Evolutionary conservation across 1,284 basidiomycete genomes (phyloP), one percentile per base, ranked within the genome.

Genomic region (Entoloma clypeatum): DNA sequence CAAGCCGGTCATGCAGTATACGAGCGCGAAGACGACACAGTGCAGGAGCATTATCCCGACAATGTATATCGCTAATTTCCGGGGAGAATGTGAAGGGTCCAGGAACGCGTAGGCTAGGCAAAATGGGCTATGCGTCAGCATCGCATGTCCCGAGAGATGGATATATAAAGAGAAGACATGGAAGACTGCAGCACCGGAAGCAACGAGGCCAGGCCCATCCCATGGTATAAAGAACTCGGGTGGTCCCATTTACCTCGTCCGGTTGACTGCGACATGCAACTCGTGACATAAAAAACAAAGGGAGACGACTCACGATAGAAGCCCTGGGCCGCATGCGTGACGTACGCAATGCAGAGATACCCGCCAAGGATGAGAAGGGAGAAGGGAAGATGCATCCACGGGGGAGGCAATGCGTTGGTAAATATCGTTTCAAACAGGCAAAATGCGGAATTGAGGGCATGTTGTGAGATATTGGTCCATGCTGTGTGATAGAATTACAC

Each of bases 291-390:
- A n/a, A n/a, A n/a, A n/a, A n/a, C n/a, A 35, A 24, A 16, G 33
- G 39, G 29, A 24, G 18, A 5, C 22, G 36, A 68, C 73, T 45
- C 46, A 79, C 77, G 58, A 53, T 79, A 79, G 55, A 76, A 68
- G 3, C 70, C 68, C 51, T 76, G 72, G 0, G 71, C 72, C 1
- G 61, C 67, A 36, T 63, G 44, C 0, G 74, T 76, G 37, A 79
- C 64, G 49, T 79, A 79, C 8, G 75, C 77, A 2, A 82, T 60
- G n/a, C 68, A 77, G 18, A 81, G 57, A 50, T 81, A 81, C 13
- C 59, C 51, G 0, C 50, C 72, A 16, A 81, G 64, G 31, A 77
- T 41, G 21, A 74, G 5, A 14, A 77, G 41, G 39, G 70, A 54
- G 34, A 67, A 56, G 7, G 63, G 49, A 5, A 77, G 52, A 47